Evolutionary conservation across 768 basidiomycete species (phyloP).

Genomic region (Phlebiopsis flavidoalba): DNA sequence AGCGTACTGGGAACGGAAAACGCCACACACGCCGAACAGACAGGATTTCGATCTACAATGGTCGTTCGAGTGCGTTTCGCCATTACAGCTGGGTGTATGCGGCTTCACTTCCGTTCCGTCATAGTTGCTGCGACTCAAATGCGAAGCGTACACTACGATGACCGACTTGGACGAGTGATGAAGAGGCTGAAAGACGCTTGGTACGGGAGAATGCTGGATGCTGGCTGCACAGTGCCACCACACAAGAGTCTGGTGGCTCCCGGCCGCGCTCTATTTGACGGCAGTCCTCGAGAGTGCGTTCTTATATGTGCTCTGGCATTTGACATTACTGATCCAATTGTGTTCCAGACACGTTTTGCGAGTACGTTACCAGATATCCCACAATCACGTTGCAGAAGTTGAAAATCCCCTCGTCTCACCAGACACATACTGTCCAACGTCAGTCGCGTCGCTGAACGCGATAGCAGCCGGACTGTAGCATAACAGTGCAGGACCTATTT

Average conservation of each 20-base stretch:
- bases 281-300: constrained; percentile 93
- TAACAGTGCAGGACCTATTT: constrained; percentile 76
- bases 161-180: constrained; percentile 78
- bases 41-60: constrained; percentile 65
- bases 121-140: constrained; percentile 77
- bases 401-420: constrained; percentile 4
- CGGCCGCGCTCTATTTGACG: constrained; percentile 85
- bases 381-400: background rate
- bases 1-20: constrained; percentile 81
- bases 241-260: constrained; percentile 58
- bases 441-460: constrained; percentile 78
- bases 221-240: constrained; percentile 41
- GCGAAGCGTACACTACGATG: constrained; percentile 83
- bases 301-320: constrained; percentile 1
- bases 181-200: constrained; percentile 56
- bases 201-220: constrained; percentile 57
- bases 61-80: constrained; percentile 59
- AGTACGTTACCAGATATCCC: constrained; percentile 50
- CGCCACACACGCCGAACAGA: constrained; percentile 27
- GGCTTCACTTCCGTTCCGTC: constrained; percentile 7
- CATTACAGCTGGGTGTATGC: too few species aligned
- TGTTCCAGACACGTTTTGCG: constrained; percentile 71
- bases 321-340: constrained; percentile 12
- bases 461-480: constrained; percentile 77
- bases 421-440: constrained; percentile 86